Evolutionary conservation across 2,329 filamentous ascomycete genomes (phyloP), one percentile per base, ranked within the genome.

Genomic region (Fusarium continuum): DNA sequence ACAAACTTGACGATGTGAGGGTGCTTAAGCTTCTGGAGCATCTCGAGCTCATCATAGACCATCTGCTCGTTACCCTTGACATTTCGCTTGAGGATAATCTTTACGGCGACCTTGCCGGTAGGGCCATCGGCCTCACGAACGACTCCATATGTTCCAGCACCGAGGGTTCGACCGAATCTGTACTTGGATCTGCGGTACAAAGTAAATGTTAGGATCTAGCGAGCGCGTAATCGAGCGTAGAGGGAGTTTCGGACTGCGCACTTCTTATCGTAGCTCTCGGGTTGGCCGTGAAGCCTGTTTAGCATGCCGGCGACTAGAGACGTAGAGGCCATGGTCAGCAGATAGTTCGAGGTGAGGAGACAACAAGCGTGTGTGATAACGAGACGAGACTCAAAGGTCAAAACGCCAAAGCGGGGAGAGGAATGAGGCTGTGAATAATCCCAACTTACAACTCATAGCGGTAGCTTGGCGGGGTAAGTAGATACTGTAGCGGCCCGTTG

Each of bases 51-150:
- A 77, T 99, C 95, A 76, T 96, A 95, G 34, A 99, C 95, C 95
- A 99, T 99, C 77, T 90, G 88, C 82, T 99, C 95, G 72, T 98
- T 98, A 66, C 93, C 94, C 77, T 93, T 96, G 75, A 99, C 94
- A 79, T 97, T 98, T 83, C 97, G 97, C 86, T 99, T 99, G 73
- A 98, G 83, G 77, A 99, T 99, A 76, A 99, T 98, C 85, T 99
- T 99, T 78, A 99, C 87, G 34, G 95, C 95, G 60, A 96, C 93
- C 83, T 97, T 86, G 76, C 92, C 92, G 17, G 85, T 84, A 35
- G 90, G 87, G 69, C 91, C 86, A 61, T 97, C 93, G 59, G 95
- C 95, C 80, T 99, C 95, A 71, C 95, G 88, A 73, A 99, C 95
- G 73, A 99, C 96, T 74, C 95, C 95, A 83, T 99, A 99, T 72